Percentiles rank a stretch among this genome's conserved stretches.
Conservation (phyloP, 2,329 filamentous ascomycete species). For the Pseudogymnoascus pannorum region DNA sequence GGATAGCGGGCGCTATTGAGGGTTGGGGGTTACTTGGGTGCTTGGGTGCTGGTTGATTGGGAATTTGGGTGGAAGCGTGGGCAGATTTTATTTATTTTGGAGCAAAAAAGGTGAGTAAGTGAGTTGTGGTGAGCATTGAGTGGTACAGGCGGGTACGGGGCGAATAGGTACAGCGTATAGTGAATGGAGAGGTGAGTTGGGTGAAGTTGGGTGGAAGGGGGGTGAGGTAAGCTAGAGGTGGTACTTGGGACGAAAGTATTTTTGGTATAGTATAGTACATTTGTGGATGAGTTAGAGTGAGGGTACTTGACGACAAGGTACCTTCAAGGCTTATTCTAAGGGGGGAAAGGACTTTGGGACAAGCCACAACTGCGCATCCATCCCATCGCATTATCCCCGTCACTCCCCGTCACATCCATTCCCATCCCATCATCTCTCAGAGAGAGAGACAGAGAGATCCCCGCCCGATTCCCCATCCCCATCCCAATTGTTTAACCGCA, state of each 20-base stretch:
- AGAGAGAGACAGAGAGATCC: too few relatives aligned
- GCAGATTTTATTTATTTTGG: slow-evolving; percentile 1
- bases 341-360: background rate
- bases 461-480: background rate
- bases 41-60: background rate
- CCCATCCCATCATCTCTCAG: background rate
- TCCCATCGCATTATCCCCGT: too few relatives aligned
- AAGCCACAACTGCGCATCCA: background rate
- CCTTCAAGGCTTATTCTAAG: slow-evolving; percentile 1
- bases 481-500: background rate
- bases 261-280: background rate
- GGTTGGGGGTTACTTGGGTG: background rate
- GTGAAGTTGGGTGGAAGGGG: background rate
- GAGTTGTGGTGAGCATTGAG: background rate
- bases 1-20: background rate
- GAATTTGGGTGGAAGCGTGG: background rate
- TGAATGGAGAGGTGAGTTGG: background rate
- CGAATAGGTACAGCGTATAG: background rate
- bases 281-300: background rate
- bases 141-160: background rate
- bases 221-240: background rate
- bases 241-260: background rate
- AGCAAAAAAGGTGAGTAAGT: background rate
- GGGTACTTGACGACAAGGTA: background rate
- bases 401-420: background rate